A percentile compares a stretch with the other conserved stretches of the same genome.
Evolutionary conservation across 495 filamentous ascomycete genomes (phyloP).

Genomic region (Penicillium tannophilum): DNA sequence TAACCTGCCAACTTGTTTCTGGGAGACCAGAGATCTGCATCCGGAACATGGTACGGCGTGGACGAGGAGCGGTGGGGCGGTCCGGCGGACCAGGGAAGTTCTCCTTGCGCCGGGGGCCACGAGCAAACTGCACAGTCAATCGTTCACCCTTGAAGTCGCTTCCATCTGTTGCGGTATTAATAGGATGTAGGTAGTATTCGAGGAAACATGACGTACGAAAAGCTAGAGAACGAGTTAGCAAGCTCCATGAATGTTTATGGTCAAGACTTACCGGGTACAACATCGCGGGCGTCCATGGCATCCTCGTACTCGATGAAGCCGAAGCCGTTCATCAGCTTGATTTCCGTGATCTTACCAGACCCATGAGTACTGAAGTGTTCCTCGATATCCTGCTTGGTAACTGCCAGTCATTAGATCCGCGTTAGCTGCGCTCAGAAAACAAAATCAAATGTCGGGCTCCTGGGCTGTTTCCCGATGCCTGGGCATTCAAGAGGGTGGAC

Average conservation of each 20-base stretch:
- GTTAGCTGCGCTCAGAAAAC: constrained; percentile 22
- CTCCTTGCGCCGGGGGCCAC: constrained; percentile 88
- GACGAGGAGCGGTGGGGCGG: constrained; percentile 77
- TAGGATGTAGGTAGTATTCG: background rate
- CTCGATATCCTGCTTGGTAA: constrained; percentile 95
- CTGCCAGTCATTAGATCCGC: constrained; percentile 50
- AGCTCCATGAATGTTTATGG: background rate
- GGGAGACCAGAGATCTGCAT: constrained; percentile 98
- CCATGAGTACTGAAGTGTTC: constrained; percentile 94
- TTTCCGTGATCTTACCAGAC: constrained; percentile 94
- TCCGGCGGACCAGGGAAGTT: constrained; percentile 65
- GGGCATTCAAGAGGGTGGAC: constrained; percentile 9
- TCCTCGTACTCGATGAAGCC: constrained; percentile 99
- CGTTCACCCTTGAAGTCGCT: constrained; percentile 97
- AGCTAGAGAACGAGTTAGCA: constrained; percentile 34
- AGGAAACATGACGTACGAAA: constrained; percentile 50
- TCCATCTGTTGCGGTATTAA: constrained; percentile 65
- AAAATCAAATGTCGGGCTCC: constrained; percentile 18
- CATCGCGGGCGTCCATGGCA: constrained; percentile 93
- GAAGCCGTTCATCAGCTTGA: constrained; percentile 99
- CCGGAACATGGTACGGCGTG: constrained; percentile 89
- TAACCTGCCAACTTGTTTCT: constrained; percentile 99
- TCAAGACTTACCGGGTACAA: constrained; percentile 80
- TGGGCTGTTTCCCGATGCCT: background rate
- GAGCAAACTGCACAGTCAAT: constrained; percentile 95